Evolutionary conservation across 305 asterid species (phyloP).

Genomic region (Plantago lanceolata): DNA sequence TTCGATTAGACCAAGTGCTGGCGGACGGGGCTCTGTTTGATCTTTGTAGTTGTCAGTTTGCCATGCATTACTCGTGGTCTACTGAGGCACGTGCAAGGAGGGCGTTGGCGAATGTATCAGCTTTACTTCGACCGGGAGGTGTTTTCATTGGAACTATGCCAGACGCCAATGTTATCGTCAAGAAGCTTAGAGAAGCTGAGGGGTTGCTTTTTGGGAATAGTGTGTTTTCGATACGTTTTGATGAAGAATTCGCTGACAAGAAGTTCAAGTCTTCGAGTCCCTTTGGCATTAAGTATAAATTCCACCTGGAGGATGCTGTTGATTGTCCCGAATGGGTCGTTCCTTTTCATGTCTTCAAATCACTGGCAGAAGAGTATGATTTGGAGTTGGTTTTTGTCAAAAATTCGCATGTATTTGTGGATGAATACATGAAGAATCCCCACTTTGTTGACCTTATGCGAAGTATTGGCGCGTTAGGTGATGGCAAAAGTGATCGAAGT

Average conservation of each 20-base stretch:
- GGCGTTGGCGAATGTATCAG: slow-evolving; percentile 89
- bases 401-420: slow-evolving; percentile 73
- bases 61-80: slow-evolving; percentile 99
- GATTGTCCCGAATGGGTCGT: slow-evolving; percentile 96
- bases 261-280: slow-evolving; percentile 41
- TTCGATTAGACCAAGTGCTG: slow-evolving; percentile 62
- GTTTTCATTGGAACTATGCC: slow-evolving; percentile 96
- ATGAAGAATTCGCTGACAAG: slow-evolving; percentile 66
- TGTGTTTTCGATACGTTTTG: slow-evolving; percentile 78
- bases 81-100: slow-evolving; percentile 96
- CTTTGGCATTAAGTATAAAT: slow-evolving; percentile 12
- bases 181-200: slow-evolving; percentile 93
- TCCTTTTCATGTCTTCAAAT: slow-evolving; percentile 63
- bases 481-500: slow-evolving; percentile 82
- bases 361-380: slow-evolving; percentile 51
- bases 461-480: slow-evolving; percentile 94
- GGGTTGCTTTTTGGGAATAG: slow-evolving; percentile 81
- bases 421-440: slow-evolving; percentile 87
- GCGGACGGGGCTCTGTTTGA: slow-evolving; percentile 92
- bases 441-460: slow-evolving; percentile 89
- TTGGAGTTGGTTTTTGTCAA: slow-evolving; percentile 88
- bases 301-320: slow-evolving; percentile 59
- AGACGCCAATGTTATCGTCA: slow-evolving; percentile 86
- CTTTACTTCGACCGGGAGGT: slow-evolving; percentile 99
- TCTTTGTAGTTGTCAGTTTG: slow-evolving; percentile 97